Percentiles rank a stretch among this genome's conserved stretches.
Conservation (phyloP, 2,329 filamentous ascomycete genomes). For the Ascochyta koolunga region DNA sequence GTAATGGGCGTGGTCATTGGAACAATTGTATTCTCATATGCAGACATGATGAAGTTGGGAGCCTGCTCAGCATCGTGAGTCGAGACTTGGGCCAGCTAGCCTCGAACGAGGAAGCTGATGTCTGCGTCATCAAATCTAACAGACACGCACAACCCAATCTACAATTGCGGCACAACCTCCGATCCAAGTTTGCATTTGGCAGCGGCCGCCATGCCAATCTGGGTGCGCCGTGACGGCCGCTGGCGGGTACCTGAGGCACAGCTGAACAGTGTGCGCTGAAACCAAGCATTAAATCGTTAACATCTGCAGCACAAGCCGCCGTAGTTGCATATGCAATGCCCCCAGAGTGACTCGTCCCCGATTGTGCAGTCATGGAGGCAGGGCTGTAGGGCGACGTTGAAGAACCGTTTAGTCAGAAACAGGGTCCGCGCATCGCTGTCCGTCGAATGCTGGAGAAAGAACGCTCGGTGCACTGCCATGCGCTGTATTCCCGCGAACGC, state of each 20-base stretch:
- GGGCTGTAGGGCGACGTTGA: conserved; percentile 1
- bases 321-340: conserved; percentile 16
- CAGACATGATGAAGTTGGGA: background rate
- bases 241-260: conserved; percentile 26
- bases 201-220: conserved; percentile 31
- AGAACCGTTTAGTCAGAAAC: conserved; percentile 18
- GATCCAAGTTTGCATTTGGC: conserved; percentile 25
- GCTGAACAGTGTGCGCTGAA: conserved; percentile 22
- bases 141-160: conserved; percentile 22
- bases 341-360: conserved; percentile 3
- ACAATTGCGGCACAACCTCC: conserved; percentile 18
- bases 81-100: background rate
- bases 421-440: conserved; percentile 8
- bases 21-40: conserved; percentile 1
- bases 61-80: background rate
- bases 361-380: conserved; percentile 21
- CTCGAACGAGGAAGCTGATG: conserved; percentile 1
- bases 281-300: background rate
- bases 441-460: conserved; percentile 8
- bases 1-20: background rate
- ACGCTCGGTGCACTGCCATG: conserved; percentile 32
- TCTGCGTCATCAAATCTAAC: conserved; percentile 8
- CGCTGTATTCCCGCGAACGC: conserved; percentile 27
- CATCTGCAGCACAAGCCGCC: conserved; percentile 21
- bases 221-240: conserved; percentile 24